Base-by-base conservation (phyloP, 306 rosid genomes). In the Casuarina glauca region DNA sequence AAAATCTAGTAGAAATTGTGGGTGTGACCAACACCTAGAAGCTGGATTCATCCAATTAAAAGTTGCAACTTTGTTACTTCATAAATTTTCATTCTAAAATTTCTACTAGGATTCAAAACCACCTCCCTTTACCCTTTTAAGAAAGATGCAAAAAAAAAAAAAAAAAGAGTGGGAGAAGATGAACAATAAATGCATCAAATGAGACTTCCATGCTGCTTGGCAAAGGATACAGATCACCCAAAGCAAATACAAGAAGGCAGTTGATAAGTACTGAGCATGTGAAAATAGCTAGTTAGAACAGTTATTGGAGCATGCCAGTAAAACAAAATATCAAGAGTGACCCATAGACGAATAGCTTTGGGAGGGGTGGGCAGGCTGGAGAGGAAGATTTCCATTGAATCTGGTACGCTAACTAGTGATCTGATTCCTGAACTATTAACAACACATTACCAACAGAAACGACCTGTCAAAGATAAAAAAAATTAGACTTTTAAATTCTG, bases 1-100 rank as follows among this genome's bases (percentile, higher is more conserved):
- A 61, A 70, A 48, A 73, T 9, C 36, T 5, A 4, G 10, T 20
- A 41, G 12, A 66, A n/a, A 41, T 68, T 17, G 4, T 49, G 35
- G 19, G 41, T 49, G 2, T 57, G 61, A 75, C 10, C 12, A 4
- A 63, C 13, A n/a, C 1, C 13, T 41, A 41, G 12, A 76, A 46
- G n/a, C 53, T 66, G 52, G 49, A 76, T 6, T 61, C 20, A 50
- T 17, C 53, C 51, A 51, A 76, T 7, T 54, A 66, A n/a, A 64
- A 51, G 10, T 9, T 57, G 19, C 38, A 57, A 26, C 32, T 26
- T 26, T 26, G 63, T 57, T 11, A 16, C 8, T 55, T 26, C 20
- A 55, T 55, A 20, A 19, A 55, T 26, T 55, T 55, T n/a, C 19
- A 35, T 19, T 8, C 19, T 0, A 26, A 20, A 55, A 55, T 55